Evolutionary conservation across 257 asterid species (phyloP), one percentile per base, ranked within the genome.

Genomic region (Striga asiatica): DNA sequence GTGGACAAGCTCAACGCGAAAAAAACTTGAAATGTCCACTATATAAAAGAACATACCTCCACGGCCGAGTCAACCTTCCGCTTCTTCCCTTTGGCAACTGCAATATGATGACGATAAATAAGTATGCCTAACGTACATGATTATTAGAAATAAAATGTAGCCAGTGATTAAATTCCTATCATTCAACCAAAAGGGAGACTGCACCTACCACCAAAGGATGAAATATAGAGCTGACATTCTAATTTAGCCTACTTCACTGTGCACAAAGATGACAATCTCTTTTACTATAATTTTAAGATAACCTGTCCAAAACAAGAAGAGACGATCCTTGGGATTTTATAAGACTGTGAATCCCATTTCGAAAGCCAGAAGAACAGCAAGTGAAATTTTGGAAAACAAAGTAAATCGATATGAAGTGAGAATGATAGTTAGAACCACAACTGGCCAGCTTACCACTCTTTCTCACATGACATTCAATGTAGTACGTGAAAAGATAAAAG

Each of bases 31-130:
- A 51, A 41, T 20, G 37, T 2, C 20, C 38, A 62, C 13, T 37
- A 61, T 49, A 70, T 17, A 61, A 48, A 17, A 45, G 58, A 61
- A 59, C 76, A 61, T 65, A 86, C 96, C 96, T 84, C 94, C 51
- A 69, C 54, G 49, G 76, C 69, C 17, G 85, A 77, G 69, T 83
- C 93, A 65, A 79, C 60, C 76, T 78, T 87, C 51, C 89, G 78
- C 71, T 87, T 87, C 78, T 84, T 83, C 77, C 96, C 93, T 69
- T 79, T 83, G 51, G 76, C 66, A 66, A 66, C 94, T 87, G 72
- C 87, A 79, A 54, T 21, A 61, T 61, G 56, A 67, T 18, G 34
- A 47, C 54, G 50, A 46, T 18, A 22, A 71, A 69, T 5, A 8
- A 38, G 32, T 34, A 38, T 50, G 27, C 28, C 37, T 5, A 43